Evolutionary conservation across 441 rosid genomes (phyloP), one percentile per base, ranked within the genome.

Genomic region (Corymbia calophylla): DNA sequence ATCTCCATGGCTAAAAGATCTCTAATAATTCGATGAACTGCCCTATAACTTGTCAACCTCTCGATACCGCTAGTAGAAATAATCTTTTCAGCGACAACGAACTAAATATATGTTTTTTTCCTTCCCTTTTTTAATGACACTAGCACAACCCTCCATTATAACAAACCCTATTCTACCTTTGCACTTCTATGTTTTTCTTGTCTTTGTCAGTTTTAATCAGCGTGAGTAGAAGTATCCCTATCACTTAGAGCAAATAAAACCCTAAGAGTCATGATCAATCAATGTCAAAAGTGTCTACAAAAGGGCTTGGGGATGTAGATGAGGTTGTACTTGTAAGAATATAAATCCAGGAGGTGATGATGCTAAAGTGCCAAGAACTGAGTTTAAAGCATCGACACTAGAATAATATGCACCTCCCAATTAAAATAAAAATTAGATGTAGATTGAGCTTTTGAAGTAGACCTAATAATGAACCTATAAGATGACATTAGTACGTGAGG

Each of bases 401-500:
- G 51, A 44, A 13, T 77, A 44, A 13, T 77, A 77, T 77, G 84
- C 84, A 77, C 84, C 84, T 77, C 84, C 84, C 84, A 21, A 44
- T 44, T 77, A 44, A 62, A 77, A 23, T 58, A 6, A 77, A 77
- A 39, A 77, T 18, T 23, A 77, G 10, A 44, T 12, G 8, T 77
- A 77, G 51, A 77, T 44, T 23, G 84, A 77, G 25, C 84, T 77
- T 77, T 77, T 44, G 16, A 44, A 44, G 84, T 77, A 77, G 84
- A 77, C 84, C 84, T 77, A 23, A 87, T 87, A 87, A 56, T 55
- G 87, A 11, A 85, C 93, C 91, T 93, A 91, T 89, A 81, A 25
- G 87, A 88, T 68, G 77, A 47, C 48, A 86, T 88, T 91, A 80
- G 90, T 90, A 93, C 94, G 93, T 91, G 93, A 91, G 88, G 81